Conservation (phyloP, 257 asterid species). For the Solanum chiquidenum region DNA sequence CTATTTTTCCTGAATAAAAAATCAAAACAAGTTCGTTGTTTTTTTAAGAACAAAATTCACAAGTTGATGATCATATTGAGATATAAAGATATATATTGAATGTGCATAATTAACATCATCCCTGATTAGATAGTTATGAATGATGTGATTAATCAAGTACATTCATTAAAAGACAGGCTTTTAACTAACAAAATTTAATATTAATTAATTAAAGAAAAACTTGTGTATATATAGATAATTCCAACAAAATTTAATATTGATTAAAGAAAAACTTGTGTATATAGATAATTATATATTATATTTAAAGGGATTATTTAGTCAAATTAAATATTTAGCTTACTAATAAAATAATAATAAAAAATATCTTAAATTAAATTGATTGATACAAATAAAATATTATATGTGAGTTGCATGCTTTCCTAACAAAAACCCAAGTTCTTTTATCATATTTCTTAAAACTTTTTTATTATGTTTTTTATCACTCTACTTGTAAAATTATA, state of each 20-base stretch:
- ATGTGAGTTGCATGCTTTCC: background rate
- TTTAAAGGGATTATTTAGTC: background rate
- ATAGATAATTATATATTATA: background rate
- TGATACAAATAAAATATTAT: too few species aligned
- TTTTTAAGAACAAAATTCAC: background rate
- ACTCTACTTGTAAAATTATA: too few species aligned
- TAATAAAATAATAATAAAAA: too few species aligned
- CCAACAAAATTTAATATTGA: too few species aligned
- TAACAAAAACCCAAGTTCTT: too few species aligned
- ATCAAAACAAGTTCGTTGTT: background rate
- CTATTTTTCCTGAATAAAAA: background rate
- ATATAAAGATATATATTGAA: background rate
- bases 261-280: too few species aligned
- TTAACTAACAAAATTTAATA: background rate
- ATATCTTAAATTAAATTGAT: background rate
- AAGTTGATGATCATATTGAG: background rate
- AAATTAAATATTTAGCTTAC: background rate
- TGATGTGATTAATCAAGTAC: background rate
- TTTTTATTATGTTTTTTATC: too few species aligned
- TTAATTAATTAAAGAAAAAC: background rate
- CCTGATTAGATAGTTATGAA: background rate
- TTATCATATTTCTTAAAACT: background rate
- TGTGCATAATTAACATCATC: background rate
- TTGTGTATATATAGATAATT: background rate
- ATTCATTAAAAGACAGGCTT: background rate